Evolutionary conservation across 176 grass and related monocot genomes (phyloP).

Genomic region (Rhynchospora pubera): DNA sequence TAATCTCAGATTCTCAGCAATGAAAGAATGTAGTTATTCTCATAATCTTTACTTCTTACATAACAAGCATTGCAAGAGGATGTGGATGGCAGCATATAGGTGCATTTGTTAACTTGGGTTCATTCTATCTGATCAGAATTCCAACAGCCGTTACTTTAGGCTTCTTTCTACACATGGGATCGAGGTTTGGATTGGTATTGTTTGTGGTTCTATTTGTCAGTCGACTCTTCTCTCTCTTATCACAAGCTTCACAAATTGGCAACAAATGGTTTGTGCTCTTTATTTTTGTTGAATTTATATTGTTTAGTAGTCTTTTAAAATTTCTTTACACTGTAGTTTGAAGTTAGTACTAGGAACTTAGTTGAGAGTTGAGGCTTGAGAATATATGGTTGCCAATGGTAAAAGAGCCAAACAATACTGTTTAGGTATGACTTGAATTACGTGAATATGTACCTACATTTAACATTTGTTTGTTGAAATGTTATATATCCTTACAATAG

Average conservation of each 20-base stretch:
- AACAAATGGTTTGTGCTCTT: constrained; percentile 47
- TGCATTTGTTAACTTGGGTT: constrained; percentile 70
- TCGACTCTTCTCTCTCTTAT: constrained; percentile 45
- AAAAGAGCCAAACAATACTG: neutral
- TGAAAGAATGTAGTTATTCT: neutral
- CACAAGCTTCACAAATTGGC: constrained; percentile 72
- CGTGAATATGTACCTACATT: too few relatives aligned
- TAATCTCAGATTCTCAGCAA: neutral
- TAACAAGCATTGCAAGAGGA: constrained; percentile 70
- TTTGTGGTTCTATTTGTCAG: constrained; percentile 58
- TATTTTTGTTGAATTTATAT: neutral
- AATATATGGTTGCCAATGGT: neutral
- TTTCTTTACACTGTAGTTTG: neutral
- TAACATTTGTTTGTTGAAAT: too few relatives aligned
- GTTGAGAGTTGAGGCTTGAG: neutral
- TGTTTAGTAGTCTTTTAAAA: neutral
- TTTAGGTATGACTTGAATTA: too few relatives aligned
- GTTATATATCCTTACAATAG: neutral
- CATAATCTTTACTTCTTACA: neutral
- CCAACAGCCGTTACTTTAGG: constrained; percentile 48
- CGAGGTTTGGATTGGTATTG: constrained; percentile 69
- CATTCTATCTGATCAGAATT: constrained; percentile 78
- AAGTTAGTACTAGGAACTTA: neutral
- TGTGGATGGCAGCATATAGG: constrained; percentile 87
- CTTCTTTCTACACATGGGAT: constrained; percentile 55